Conservation (phyloP, 306 rosid species). For the Ormosia semicastrata region DNA sequence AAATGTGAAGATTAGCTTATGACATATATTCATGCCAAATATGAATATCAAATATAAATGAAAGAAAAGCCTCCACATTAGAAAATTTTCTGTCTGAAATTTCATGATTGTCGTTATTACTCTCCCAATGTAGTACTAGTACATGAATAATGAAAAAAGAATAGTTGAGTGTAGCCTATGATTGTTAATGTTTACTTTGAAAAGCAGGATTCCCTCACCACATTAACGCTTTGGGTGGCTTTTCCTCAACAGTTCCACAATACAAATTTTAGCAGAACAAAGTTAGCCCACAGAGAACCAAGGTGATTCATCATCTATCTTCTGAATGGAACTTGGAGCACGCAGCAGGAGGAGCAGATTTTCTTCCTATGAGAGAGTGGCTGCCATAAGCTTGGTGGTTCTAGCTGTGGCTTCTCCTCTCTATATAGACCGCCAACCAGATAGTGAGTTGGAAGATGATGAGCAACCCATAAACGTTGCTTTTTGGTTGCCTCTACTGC, state of each 20-base stretch:
- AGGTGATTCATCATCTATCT: background rate
- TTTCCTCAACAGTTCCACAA: background rate
- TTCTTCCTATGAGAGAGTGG: constrained; percentile 61
- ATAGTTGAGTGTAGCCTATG: background rate
- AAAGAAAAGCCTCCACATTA: background rate
- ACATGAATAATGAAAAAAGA: background rate
- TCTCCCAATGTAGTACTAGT: background rate
- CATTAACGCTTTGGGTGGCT: constrained; percentile 2
- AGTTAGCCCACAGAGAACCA: background rate
- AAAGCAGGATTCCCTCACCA: constrained; percentile 29
- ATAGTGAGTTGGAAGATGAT: constrained; percentile 46
- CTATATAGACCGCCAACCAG: constrained; percentile 57
- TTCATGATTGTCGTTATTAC: background rate
- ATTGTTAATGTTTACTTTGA: background rate
- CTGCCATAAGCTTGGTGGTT: constrained; percentile 56
- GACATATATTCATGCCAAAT: background rate
- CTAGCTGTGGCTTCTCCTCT: constrained; percentile 86
- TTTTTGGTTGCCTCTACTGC: constrained; percentile 64
- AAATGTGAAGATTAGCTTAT: background rate
- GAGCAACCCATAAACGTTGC: constrained; percentile 43
- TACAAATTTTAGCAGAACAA: background rate
- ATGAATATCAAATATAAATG: background rate
- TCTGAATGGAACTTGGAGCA: constrained; percentile 57
- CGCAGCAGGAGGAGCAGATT: constrained; percentile 42
- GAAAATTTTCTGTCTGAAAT: background rate